Conservation (phyloP, 2,329 filamentous ascomycete genomes). For the Botryosphaeria dothidea region DNA sequence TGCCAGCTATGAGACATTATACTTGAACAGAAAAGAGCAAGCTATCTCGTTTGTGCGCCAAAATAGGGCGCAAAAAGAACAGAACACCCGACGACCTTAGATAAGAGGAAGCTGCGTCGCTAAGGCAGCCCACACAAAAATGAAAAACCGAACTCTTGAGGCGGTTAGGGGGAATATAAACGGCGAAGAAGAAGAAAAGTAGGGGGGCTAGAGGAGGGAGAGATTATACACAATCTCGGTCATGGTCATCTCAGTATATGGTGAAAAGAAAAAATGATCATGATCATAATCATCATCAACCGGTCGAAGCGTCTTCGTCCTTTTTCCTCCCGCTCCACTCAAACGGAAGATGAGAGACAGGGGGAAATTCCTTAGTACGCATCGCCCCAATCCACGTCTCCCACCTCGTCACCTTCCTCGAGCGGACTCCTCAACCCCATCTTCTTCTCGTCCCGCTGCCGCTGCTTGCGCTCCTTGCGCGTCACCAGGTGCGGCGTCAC, state of each 20-base stretch:
- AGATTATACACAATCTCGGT: conserved; percentile 15
- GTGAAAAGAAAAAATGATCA: background rate
- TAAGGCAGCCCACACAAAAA: background rate
- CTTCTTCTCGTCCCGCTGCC: conserved; percentile 65
- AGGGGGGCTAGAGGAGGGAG: too few relatives aligned
- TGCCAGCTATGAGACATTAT: conserved; percentile 1
- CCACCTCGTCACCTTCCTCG: conserved; percentile 36
- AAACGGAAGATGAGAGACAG: background rate
- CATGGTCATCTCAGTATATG: background rate
- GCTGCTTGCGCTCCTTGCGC: conserved; percentile 68
- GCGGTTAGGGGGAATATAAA: background rate
- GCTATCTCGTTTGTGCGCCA: background rate
- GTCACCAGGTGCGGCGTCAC: conserved; percentile 76
- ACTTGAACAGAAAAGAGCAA: background rate
- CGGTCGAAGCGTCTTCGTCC: background rate
- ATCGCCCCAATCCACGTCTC: conserved; percentile 17
- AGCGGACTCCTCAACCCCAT: conserved; percentile 52
- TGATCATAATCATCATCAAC: too few relatives aligned
- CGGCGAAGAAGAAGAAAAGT: background rate
- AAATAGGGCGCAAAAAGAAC: background rate
- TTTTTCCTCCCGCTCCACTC: background rate
- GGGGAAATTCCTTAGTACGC: background rate
- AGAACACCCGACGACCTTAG: background rate
- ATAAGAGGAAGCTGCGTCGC: background rate
- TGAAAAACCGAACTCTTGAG: background rate